Conservation (phyloP, 768 basidiomycete species). For the Filobasidium wieringae region DNA sequence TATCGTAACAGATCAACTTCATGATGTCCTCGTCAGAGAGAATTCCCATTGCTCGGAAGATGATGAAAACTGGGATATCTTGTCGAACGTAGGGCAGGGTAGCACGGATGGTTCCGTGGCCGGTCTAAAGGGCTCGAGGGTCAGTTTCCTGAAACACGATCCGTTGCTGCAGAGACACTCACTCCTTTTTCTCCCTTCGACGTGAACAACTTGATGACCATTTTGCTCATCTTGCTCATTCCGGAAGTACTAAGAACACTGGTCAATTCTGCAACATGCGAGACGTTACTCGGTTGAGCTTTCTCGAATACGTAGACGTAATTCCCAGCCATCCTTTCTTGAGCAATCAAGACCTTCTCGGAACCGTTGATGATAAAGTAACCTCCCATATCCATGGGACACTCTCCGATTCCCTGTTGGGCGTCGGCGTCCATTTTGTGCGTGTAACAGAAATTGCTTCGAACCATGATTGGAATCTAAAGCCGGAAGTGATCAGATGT, state of each 20-base stretch:
- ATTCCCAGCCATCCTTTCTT: constrained; percentile 98
- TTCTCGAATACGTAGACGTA: constrained; percentile 99
- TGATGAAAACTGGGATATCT: constrained; percentile 97
- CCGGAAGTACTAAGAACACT: constrained; percentile 96
- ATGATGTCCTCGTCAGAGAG: constrained; percentile 96
- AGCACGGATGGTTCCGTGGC: constrained; percentile 70
- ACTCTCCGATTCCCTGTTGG: constrained; percentile 86
- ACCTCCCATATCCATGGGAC: constrained; percentile 92
- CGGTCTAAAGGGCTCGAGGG: constrained; percentile 13
- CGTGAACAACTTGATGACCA: constrained; percentile 96
- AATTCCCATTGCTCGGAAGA: constrained; percentile 93
- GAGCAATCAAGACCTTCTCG: constrained; percentile 98
- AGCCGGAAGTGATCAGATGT: background rate
- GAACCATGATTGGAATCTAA: constrained; percentile 94
- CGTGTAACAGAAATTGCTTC: constrained; percentile 88
- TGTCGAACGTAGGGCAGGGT: constrained; percentile 96
- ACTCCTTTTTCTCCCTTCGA: constrained; percentile 78
- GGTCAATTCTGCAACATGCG: constrained; percentile 75
- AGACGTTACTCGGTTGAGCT: constrained; percentile 84
- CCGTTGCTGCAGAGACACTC: constrained; percentile 34
- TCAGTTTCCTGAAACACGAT: background rate
- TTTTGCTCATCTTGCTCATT: constrained; percentile 70
- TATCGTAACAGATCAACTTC: constrained; percentile 96
- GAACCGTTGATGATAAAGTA: constrained; percentile 99
- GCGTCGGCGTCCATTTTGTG: constrained; percentile 57